phyloP scores from a whole-genome alignment of 495 filamentous ascomycete genomes.

The Penicillium turbatum region DNA sequence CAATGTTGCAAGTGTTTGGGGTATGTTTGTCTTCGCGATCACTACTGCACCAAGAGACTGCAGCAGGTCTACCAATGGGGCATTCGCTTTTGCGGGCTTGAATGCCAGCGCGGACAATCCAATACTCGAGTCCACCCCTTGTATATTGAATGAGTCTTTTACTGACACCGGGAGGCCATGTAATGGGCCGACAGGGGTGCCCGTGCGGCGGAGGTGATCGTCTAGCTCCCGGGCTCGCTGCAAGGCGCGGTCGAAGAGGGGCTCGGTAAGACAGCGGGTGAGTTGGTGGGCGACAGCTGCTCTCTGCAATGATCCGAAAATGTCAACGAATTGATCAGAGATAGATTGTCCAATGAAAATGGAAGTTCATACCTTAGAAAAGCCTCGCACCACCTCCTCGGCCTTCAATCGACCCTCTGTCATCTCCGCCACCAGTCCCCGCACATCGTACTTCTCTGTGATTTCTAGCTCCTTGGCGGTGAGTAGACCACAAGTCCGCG shows the following conservation, averaged over 20 bases:
- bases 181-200: slow-evolving; percentile 53
- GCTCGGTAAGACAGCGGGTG: slow-evolving; percentile 63
- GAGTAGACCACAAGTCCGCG: slow-evolving; percentile 49
- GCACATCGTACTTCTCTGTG: slow-evolving; percentile 54
- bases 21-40: slow-evolving; percentile 64
- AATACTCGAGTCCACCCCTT: slow-evolving; percentile 54
- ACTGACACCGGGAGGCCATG: slow-evolving; percentile 65
- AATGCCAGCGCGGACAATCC: slow-evolving; percentile 54
- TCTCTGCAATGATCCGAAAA: slow-evolving; percentile 26
- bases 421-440: slow-evolving; percentile 46
- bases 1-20: slow-evolving; percentile 46
- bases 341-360: not conserved
- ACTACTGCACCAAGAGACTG: slow-evolving; percentile 50
- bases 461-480: slow-evolving; percentile 51
- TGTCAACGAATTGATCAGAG: not conserved
- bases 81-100: slow-evolving; percentile 45
- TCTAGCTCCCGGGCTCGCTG: slow-evolving; percentile 57
- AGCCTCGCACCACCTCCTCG: slow-evolving; percentile 53
- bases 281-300: slow-evolving; percentile 60
- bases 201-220: slow-evolving; percentile 43
- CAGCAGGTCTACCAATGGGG: slow-evolving; percentile 38
- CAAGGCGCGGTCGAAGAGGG: slow-evolving; percentile 59
- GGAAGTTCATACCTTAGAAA: slow-evolving; percentile 49
- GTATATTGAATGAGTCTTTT: slow-evolving; percentile 64
- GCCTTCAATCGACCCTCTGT: slow-evolving; percentile 43